phyloP scores from a whole-genome alignment of 2,329 filamentous ascomycete genomes.

The Xylaria sp. region DNA sequence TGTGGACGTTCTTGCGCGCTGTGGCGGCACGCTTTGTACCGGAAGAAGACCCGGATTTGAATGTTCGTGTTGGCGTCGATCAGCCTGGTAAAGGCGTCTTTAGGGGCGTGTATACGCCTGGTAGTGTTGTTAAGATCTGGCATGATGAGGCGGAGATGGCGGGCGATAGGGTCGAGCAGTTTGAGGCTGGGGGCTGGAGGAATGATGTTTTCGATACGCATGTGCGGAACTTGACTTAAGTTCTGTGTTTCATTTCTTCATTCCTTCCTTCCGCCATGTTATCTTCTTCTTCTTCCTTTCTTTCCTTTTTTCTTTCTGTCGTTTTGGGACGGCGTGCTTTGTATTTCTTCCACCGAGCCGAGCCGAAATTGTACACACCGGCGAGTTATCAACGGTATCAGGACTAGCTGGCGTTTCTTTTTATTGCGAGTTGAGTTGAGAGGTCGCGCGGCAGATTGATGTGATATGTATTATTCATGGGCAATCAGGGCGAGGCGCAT shows the following conservation, averaged over 20 bases:
- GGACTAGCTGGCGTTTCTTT: too few species aligned
- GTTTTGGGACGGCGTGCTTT: too few species aligned
- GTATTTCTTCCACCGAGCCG: too few species aligned
- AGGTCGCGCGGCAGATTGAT: not conserved
- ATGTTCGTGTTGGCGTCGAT: conserved; percentile 73
- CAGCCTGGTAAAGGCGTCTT: conserved; percentile 67
- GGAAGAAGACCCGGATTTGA: conserved; percentile 75
- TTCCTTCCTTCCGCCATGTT: too few species aligned
- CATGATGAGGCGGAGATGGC: conserved; percentile 76
- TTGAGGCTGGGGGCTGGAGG: conserved; percentile 27
- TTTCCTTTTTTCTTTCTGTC: not conserved
- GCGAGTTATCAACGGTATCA: not conserved
- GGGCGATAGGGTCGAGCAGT: conserved; percentile 74
- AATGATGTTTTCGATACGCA: conserved; percentile 77
- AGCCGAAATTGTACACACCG: not conserved
- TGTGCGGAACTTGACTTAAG: conserved; percentile 29
- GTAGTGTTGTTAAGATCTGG: conserved; percentile 89
- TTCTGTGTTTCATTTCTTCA: not conserved
- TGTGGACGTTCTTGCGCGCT: conserved; percentile 82
- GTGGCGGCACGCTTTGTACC: conserved; percentile 77
- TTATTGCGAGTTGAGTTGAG: too few species aligned
- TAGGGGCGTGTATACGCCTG: conserved; percentile 83
- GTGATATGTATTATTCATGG: not conserved
- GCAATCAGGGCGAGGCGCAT: not conserved
- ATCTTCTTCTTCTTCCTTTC: too few species aligned